These are phyloP conservation scores for Penicillium daleae DNA, from an alignment of 495 filamentous ascomycete genomes.

Conservation along the genomic window DNA sequence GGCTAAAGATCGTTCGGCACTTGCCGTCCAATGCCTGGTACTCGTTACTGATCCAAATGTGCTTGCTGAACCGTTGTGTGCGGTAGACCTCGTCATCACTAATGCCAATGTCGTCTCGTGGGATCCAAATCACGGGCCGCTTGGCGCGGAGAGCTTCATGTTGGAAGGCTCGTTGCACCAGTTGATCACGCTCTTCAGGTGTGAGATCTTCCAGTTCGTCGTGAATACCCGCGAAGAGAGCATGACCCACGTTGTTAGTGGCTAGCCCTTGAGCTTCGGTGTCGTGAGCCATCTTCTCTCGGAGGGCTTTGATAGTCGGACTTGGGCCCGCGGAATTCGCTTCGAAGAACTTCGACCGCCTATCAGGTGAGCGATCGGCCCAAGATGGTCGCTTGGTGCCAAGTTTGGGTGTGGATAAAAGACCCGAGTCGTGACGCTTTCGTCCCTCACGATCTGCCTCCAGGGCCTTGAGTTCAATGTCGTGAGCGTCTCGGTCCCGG, in stretches of 20 bases:
- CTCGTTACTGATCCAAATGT: slow-evolving; percentile 94
- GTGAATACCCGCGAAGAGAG: slow-evolving; percentile 81
- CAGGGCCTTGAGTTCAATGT: slow-evolving; percentile 65
- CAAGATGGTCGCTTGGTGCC: slow-evolving; percentile 40
- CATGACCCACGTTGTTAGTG: slow-evolving; percentile 63
- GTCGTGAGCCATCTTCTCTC: slow-evolving; percentile 50
- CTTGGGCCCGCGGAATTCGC: slow-evolving; percentile 35
- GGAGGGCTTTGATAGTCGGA: slow-evolving; percentile 38
- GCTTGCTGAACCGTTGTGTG: slow-evolving; percentile 74
- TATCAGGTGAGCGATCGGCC: slow-evolving; percentile 45
- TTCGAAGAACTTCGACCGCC: slow-evolving; percentile 48
- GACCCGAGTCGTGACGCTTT: slow-evolving; percentile 21
- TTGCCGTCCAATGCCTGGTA: slow-evolving; percentile 85
- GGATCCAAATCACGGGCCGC: slow-evolving; percentile 91
- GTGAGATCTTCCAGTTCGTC: slow-evolving; percentile 95
- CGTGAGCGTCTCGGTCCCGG: slow-evolving; percentile 46
- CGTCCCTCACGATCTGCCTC: slow-evolving; percentile 37
- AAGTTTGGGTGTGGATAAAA: slow-evolving; percentile 26
- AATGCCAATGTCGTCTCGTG: slow-evolving; percentile 86
- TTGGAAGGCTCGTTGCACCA: slow-evolving; percentile 88
- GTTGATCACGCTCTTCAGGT: slow-evolving; percentile 83
- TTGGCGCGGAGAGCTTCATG: slow-evolving; percentile 86
- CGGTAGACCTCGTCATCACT: slow-evolving; percentile 87
- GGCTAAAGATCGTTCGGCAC: slow-evolving; percentile 81
- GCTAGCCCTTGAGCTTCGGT: slow-evolving; percentile 66